Evolutionary conservation across 2,329 filamentous ascomycete species (phyloP).

Genomic region (Dactylellina haptotyla): DNA sequence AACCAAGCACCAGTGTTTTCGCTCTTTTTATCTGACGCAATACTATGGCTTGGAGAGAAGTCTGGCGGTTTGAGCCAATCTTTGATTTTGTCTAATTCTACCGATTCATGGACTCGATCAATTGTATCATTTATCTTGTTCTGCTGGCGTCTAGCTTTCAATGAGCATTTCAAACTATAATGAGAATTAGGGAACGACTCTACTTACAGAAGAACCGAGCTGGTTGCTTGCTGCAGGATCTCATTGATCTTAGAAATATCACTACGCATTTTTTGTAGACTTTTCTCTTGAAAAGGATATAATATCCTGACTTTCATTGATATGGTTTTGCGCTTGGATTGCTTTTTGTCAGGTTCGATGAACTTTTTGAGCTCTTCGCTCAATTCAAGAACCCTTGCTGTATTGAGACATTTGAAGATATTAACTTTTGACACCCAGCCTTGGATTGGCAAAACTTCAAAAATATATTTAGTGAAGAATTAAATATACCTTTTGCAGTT

Average conservation of each 20-base stretch:
- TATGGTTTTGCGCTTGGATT: not conserved
- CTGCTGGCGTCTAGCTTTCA: not conserved
- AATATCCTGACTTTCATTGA: slow-evolving; percentile 1
- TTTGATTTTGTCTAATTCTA: slow-evolving; percentile 23
- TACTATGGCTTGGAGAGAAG: slow-evolving; percentile 8
- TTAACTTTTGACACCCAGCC: too few species aligned
- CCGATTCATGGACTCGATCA: not conserved
- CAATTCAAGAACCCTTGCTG: not conserved
- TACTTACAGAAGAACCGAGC: slow-evolving; percentile 13
- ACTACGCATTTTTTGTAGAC: not conserved
- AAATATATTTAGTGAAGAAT: not conserved
- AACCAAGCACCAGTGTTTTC: slow-evolving; percentile 22
- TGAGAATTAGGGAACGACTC: not conserved
- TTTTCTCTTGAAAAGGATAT: slow-evolving; percentile 1
- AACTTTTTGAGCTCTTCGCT: not conserved
- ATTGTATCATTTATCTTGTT: slow-evolving; percentile 7
- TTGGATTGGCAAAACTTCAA: too few species aligned
- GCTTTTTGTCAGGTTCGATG: not conserved
- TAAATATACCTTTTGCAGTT: not conserved
- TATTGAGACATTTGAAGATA: too few species aligned
- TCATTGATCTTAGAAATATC: slow-evolving; percentile 18
- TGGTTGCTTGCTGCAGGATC: slow-evolving; percentile 1
- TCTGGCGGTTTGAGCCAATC: slow-evolving; percentile 17
- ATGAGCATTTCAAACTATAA: not conserved
- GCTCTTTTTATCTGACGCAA: slow-evolving; percentile 8